These are phyloP conservation scores for Nothopassalora personata DNA, from an alignment of 2,329 filamentous ascomycete genomes.

Conservation along the genomic window DNA sequence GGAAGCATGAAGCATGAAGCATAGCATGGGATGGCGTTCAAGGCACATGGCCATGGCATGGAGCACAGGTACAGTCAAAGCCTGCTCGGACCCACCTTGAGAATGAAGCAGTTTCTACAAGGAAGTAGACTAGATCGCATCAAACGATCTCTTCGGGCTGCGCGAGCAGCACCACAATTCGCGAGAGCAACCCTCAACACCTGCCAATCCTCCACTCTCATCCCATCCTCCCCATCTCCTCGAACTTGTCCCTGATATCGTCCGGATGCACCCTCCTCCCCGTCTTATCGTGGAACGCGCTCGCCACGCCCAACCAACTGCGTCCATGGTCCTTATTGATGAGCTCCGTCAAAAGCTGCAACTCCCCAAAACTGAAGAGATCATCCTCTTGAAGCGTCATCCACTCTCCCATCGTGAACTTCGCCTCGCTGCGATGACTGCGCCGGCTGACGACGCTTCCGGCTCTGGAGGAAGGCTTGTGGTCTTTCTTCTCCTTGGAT, in stretches of 20 bases:
- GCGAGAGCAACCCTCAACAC: background rate
- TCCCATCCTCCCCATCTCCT: conserved; percentile 18
- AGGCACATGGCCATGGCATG: background rate
- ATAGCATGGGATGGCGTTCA: background rate
- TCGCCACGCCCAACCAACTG: conserved; percentile 45
- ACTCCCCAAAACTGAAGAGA: conserved; percentile 34
- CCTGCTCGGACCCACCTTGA: background rate
- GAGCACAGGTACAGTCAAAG: background rate
- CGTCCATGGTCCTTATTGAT: conserved; percentile 30
- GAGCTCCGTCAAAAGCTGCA: conserved; percentile 42
- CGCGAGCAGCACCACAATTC: background rate
- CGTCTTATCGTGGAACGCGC: conserved; percentile 46
- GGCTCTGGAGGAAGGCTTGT: conserved; percentile 13
- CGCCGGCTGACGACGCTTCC: conserved; percentile 8
- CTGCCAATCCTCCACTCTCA: background rate
- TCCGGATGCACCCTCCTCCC: conserved; percentile 42
- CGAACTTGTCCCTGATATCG: conserved; percentile 41
- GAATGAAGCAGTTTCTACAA: background rate
- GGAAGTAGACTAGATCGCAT: background rate
- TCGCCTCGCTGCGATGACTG: conserved; percentile 17
- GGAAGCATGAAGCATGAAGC: background rate
- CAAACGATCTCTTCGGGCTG: background rate
- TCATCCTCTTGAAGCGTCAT: conserved; percentile 31
- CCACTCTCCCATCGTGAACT: conserved; percentile 30
- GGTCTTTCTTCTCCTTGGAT: conserved; percentile 2